Evolutionary conservation across 116 monocot species (phyloP), one percentile per base, ranked within the genome.

Genomic region (Dioscorea cayenensis): DNA sequence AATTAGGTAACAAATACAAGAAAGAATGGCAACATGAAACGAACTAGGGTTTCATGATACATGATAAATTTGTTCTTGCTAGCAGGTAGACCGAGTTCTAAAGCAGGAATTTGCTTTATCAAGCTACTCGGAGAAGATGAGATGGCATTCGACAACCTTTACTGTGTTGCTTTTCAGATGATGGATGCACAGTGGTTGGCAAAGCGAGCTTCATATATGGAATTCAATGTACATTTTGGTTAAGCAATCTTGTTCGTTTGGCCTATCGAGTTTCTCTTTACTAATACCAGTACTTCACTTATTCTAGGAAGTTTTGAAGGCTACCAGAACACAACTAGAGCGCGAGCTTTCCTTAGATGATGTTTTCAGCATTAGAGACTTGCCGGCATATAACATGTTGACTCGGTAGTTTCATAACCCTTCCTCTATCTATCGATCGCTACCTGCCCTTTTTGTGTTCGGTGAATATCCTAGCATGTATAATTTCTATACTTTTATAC

Each of bases 141-240:
- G 48, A 77, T 75, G 73, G 94, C 91, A 64, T 99, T 99, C 63
- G 99, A 99, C 72, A 75, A 77, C 64, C 85, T 99, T 52, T 99
- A 82, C 75, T 94, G 99, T 38, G 75, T 99, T 7, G 91, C 94
- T 28, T 94, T 99, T 72, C 73, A 65, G 60, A 67, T 94, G 76
- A 78, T 94, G 83, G 99, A 99, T 77, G 83, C 83, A 2, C 83
- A 85, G 67, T 94, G 94, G 99, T 89, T 99, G 38, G 88, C 89
- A 19, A 94, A 79, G 64, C 77, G 58, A 21, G 89, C 89, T 21
- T 81, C 80, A 28, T 89, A 89, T 25, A 85, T 89, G 89, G 82
- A 89, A 37, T 89, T 89, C 65, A 89, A 85, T 70, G 88, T 89
- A 75, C 71, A 48, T 55, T 12, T 55, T n/a, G 17, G 14, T n/a